These are phyloP conservation scores for Erodium texanum DNA, from an alignment of 441 rosid species.

Conservation along the genomic window DNA sequence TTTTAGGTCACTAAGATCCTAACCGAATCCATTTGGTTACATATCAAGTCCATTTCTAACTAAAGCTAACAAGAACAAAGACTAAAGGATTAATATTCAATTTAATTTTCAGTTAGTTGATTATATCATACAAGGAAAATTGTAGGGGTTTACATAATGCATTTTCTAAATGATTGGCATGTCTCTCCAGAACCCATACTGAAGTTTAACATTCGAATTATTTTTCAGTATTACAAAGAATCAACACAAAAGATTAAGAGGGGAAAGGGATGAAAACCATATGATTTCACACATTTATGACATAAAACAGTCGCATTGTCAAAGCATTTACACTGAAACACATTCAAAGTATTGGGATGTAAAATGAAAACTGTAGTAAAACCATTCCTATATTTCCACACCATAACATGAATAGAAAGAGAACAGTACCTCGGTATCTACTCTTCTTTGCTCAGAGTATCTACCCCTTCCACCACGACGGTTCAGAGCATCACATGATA, in stretches of 20 bases:
- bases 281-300: not conserved
- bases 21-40: not conserved
- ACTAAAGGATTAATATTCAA: not conserved
- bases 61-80: not conserved
- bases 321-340: not conserved
- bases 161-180: not conserved
- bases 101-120: not conserved
- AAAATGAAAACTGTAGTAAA: not conserved
- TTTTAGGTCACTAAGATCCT: not conserved
- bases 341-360: not conserved
- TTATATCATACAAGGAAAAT: not conserved
- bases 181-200: too few species aligned
- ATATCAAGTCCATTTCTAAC: not conserved
- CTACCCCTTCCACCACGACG: constrained; percentile 15
- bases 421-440: constrained; percentile 14
- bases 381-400: not conserved
- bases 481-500: constrained; percentile 17
- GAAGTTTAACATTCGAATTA: too few species aligned
- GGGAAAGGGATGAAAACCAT: not conserved
- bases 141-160: not conserved
- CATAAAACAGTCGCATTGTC: not conserved
- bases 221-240: too few species aligned
- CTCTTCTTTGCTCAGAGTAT: constrained; percentile 10
- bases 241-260: not conserved
- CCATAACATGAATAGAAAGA: not conserved